Conservation (phyloP, 1,284 basidiomycete genomes). For the Sporisorium scitamineum region DNA sequence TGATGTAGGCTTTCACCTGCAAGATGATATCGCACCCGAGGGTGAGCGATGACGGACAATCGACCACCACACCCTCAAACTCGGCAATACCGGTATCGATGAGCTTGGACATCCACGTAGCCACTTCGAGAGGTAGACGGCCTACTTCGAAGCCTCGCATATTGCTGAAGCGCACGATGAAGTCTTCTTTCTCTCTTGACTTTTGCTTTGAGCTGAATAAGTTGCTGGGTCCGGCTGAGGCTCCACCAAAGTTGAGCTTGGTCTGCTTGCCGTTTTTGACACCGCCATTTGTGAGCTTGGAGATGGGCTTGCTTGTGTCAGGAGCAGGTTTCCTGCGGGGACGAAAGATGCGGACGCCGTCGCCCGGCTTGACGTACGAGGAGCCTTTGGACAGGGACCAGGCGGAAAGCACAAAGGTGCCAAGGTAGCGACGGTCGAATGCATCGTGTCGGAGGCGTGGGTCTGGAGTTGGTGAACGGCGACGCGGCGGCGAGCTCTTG, state of each 20-base stretch:
- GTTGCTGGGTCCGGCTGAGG: background rate
- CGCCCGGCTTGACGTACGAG: conserved; percentile 59
- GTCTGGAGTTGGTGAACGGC: conserved; percentile 36
- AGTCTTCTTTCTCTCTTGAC: conserved; percentile 58
- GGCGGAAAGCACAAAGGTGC: conserved; percentile 64
- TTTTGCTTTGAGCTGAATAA: conserved; percentile 35
- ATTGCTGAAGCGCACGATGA: conserved; percentile 66
- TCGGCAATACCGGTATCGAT: conserved; percentile 60
- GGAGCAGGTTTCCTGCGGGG: conserved; percentile 46
- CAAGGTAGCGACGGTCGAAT: conserved; percentile 56
- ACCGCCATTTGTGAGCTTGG: conserved; percentile 30
- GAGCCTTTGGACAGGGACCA: conserved; percentile 65
- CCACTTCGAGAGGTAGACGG: conserved; percentile 59
- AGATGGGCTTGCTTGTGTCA: conserved; percentile 8
- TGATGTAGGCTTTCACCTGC: conserved; percentile 61
- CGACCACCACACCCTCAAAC: conserved; percentile 64
- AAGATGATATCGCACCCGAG: conserved; percentile 65
- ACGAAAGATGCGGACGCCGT: conserved; percentile 57
- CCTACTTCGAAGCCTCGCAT: conserved; percentile 66
- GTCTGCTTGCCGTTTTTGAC: conserved; percentile 50
- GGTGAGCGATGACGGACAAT: conserved; percentile 56
- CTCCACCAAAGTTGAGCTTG: conserved; percentile 53
- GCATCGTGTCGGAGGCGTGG: conserved; percentile 46
- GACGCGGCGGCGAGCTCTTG: conserved; percentile 5
- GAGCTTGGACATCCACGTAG: conserved; percentile 64